Percentiles rank a stretch among this genome's conserved stretches.
These are phyloP conservation scores for Diutina scorzettiae DNA, from an alignment of 1,139 yeast genomes.

Conservation along the genomic window DNA sequence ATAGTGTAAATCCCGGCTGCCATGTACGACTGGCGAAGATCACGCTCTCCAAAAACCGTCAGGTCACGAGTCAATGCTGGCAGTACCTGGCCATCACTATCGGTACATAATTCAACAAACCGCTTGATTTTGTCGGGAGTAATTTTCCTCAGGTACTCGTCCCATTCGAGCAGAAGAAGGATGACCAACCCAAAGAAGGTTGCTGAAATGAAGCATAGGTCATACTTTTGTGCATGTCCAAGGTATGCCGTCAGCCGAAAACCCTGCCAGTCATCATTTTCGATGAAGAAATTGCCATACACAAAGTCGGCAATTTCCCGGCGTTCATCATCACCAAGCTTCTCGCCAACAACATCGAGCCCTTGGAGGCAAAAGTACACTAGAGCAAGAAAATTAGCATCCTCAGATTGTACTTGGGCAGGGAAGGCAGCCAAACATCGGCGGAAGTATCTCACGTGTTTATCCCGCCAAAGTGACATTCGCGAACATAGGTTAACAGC, in stretches of 20 bases:
- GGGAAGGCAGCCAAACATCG: constrained; percentile 43
- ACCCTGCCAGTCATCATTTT: constrained; percentile 12
- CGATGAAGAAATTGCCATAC: constrained; percentile 28
- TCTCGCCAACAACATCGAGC: constrained; percentile 34
- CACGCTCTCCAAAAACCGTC: constrained; percentile 46
- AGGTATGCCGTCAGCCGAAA: constrained; percentile 33
- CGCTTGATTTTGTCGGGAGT: constrained; percentile 35
- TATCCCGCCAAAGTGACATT: constrained; percentile 10
- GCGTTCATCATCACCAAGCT: constrained; percentile 18
- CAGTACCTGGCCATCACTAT: constrained; percentile 36
- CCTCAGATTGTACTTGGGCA: constrained; percentile 39
- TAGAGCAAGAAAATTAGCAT: constrained; percentile 53
- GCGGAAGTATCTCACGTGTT: constrained; percentile 40
- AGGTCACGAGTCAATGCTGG: constrained; percentile 20
- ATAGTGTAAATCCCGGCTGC: constrained; percentile 55
- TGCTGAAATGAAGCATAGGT: constrained; percentile 52
- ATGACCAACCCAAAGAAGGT: constrained; percentile 54
- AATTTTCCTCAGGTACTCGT: constrained; percentile 24
- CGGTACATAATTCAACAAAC: constrained; percentile 45
- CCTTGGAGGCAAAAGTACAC: constrained; percentile 60
- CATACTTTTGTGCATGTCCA: constrained; percentile 20
- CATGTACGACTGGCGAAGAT: constrained; percentile 63
- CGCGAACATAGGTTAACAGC: too few relatives aligned
- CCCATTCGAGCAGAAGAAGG: constrained; percentile 31
- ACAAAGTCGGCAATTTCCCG: constrained; percentile 30